These are phyloP conservation scores for Dendrocalamus latiflorus DNA, from an alignment of 202 grass and related monocot genomes.

Conservation along the genomic window DNA sequence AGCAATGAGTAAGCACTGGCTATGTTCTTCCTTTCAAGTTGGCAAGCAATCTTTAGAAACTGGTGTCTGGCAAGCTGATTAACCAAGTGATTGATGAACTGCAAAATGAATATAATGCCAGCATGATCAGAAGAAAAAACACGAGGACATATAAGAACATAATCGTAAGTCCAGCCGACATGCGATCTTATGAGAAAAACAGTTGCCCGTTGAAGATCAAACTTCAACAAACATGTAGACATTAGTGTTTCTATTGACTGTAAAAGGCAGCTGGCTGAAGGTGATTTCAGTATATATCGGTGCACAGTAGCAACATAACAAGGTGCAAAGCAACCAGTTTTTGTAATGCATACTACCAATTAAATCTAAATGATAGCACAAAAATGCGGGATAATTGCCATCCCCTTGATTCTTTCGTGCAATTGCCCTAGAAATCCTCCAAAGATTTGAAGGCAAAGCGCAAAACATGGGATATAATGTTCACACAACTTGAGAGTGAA, in stretches of 20 bases:
- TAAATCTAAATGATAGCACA: background rate
- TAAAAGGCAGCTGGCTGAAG: background rate
- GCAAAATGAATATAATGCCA: background rate
- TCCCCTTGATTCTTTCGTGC: background rate
- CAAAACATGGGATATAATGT: too few species aligned
- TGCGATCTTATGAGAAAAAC: background rate
- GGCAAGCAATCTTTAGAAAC: too few species aligned
- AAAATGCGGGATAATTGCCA: background rate
- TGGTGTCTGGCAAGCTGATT: too few species aligned
- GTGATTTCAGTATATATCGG: background rate
- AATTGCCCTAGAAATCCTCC: background rate
- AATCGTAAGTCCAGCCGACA: background rate
- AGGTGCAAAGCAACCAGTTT: background rate
- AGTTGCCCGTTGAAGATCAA: background rate
- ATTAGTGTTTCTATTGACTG: background rate
- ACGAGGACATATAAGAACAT: background rate
- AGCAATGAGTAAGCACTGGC: too few species aligned
- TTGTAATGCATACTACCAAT: background rate
- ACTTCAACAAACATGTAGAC: background rate
- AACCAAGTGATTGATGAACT: too few species aligned
- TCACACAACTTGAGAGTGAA: too few species aligned
- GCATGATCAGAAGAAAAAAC: slow-evolving; percentile 10
- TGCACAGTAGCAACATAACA: background rate
- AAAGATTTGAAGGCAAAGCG: slow-evolving; percentile 1
- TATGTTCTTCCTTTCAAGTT: too few species aligned